Conservation (phyloP, 495 filamentous ascomycete genomes). For the Parmelia sp. region DNA sequence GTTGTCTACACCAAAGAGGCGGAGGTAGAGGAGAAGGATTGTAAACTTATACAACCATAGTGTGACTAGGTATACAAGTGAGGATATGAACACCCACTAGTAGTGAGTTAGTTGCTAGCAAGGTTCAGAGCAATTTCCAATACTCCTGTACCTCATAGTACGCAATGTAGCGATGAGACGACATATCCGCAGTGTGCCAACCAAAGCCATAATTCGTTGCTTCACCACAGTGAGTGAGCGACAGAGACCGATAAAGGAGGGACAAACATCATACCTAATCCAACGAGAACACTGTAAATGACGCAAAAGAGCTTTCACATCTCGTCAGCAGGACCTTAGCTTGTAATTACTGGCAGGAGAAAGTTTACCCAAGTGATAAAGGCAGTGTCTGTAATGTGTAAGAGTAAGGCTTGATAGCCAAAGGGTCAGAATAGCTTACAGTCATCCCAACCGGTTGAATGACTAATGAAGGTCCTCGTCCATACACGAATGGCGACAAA, state of each 20-base stretch:
- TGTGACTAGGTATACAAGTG: conserved; percentile 34
- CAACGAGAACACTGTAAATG: conserved; percentile 25
- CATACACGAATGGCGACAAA: conserved; percentile 26
- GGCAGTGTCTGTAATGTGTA: conserved; percentile 19
- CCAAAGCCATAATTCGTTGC: conserved; percentile 14
- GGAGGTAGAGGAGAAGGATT: conserved; percentile 36
- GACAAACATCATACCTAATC: conserved; percentile 13
- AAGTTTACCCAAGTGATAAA: conserved; percentile 17
- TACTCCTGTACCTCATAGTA: conserved; percentile 3
- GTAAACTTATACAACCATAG: conserved; percentile 38
- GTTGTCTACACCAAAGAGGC: conserved; percentile 34
- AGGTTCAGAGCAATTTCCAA: background rate
- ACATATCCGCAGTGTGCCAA: conserved; percentile 5
- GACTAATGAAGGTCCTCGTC: conserved; percentile 19
- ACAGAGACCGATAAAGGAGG: background rate
- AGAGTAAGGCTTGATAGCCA: conserved; percentile 2
- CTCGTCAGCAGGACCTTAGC: background rate
- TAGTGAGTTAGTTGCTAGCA: background rate
- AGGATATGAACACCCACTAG: conserved; percentile 35
- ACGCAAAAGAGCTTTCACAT: conserved; percentile 21
- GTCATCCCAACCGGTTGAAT: conserved; percentile 26
- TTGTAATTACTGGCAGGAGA: conserved; percentile 1
- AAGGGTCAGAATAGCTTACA: conserved; percentile 15
- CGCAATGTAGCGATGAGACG: background rate
- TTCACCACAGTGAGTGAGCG: background rate